Evolutionary conservation across 306 rosid species (phyloP).

Genomic region (Comarum palustre): DNA sequence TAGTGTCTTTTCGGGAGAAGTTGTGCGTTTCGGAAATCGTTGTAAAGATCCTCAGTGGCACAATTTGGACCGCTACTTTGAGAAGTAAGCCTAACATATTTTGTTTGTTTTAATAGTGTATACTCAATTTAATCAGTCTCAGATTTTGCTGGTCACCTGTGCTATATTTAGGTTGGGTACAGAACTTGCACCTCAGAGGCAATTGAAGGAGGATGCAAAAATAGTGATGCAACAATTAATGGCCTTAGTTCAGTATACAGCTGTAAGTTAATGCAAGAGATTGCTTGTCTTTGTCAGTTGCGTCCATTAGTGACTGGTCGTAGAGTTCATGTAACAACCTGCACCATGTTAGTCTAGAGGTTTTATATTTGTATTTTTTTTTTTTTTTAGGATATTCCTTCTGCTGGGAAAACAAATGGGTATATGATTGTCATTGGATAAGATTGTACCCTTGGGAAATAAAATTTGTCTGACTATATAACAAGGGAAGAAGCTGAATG

Average conservation of each 20-base stretch:
- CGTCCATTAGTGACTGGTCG: not conserved
- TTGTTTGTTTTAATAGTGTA: constrained; percentile 23
- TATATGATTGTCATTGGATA: not conserved
- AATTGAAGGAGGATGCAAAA: constrained; percentile 84
- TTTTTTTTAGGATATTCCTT: not conserved
- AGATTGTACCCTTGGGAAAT: not conserved
- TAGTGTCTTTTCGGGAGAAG: constrained; percentile 85
- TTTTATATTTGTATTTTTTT: too few species aligned
- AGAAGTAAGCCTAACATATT: constrained; percentile 53
- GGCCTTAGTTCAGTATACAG: constrained; percentile 80
- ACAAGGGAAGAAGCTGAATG: not conserved
- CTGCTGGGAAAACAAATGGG: not conserved
- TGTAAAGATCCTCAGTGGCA: constrained; percentile 99
- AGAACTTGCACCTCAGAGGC: constrained; percentile 73
- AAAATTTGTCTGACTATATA: not conserved
- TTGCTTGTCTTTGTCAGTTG: not conserved
- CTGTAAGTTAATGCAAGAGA: constrained; percentile 59
- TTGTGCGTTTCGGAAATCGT: constrained; percentile 97
- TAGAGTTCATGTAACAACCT: not conserved
- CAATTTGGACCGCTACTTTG: constrained; percentile 86
- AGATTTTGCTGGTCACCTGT: constrained; percentile 25
- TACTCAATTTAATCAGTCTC: constrained; percentile 17
- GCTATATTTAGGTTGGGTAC: constrained; percentile 65
- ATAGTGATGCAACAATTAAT: constrained; percentile 77
- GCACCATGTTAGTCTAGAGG: not conserved